phyloP scores from a whole-genome alignment of 1,139 yeast genomes.

The Scheffersomyces quercinus region DNA sequence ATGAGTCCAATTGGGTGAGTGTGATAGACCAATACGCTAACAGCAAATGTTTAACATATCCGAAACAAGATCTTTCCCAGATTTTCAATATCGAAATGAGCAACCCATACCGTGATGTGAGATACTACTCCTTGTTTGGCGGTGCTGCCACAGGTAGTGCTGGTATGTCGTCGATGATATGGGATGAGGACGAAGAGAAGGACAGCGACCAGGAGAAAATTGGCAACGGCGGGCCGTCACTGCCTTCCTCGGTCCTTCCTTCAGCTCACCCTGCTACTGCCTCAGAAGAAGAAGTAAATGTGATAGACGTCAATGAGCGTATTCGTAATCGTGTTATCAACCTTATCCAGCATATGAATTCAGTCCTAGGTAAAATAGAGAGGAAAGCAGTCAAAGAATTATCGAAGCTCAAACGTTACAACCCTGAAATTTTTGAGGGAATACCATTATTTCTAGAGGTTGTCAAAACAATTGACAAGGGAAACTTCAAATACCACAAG shows the following conservation, averaged over 20 bases:
- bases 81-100: slow-evolving; percentile 25
- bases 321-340: slow-evolving; percentile 27
- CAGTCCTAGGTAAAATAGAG: slow-evolving; percentile 65
- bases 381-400: slow-evolving; percentile 67
- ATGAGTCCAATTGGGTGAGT: slow-evolving; percentile 76
- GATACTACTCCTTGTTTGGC: slow-evolving; percentile 30
- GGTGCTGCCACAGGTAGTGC: slow-evolving; percentile 12
- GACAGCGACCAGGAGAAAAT: slow-evolving; percentile 9
- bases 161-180: slow-evolving; percentile 5
- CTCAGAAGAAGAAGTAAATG: neutral
- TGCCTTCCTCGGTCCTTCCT: neutral
- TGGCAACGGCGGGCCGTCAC: neutral
- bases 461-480: slow-evolving; percentile 62
- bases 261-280: neutral
- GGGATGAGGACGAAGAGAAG: slow-evolving; percentile 1
- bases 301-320: neutral
- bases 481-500: slow-evolving; percentile 50
- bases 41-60: slow-evolving; percentile 61
- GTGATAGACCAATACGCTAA: slow-evolving; percentile 52
- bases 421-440: slow-evolving; percentile 58
- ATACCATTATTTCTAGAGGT: slow-evolving; percentile 61
- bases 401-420: slow-evolving; percentile 51
- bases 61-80: slow-evolving; percentile 25
- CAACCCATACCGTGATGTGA: slow-evolving; percentile 35
- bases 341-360: slow-evolving; percentile 58